Evolutionary conservation across 2,329 filamentous ascomycete species (phyloP).

Genomic region (Tolypocladium album): DNA sequence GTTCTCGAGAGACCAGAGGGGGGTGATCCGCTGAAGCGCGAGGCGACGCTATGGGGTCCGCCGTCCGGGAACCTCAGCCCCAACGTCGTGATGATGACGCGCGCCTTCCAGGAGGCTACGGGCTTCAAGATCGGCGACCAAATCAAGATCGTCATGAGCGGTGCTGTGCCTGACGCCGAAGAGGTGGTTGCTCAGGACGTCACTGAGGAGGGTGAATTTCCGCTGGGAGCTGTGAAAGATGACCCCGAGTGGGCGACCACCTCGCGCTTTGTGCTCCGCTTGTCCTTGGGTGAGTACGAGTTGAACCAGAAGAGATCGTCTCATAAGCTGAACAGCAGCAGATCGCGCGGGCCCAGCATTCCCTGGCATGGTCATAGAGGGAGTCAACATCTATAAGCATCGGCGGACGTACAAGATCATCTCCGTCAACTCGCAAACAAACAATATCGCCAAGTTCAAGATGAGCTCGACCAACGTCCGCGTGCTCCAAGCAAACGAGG

Average conservation of each 20-base stretch:
- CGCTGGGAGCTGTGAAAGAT: conserved; percentile 18
- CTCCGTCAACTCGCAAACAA: conserved; percentile 41
- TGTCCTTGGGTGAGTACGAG: conserved; percentile 18
- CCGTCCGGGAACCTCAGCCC: conserved; percentile 53
- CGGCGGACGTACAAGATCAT: conserved; percentile 39
- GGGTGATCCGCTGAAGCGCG: conserved; percentile 18
- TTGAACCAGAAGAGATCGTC: not conserved
- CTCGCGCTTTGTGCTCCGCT: conserved; percentile 26
- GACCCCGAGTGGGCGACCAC: conserved; percentile 21
- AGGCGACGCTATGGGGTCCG: conserved; percentile 39
- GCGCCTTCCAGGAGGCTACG: conserved; percentile 61
- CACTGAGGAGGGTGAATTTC: conserved; percentile 25
- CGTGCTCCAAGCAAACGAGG: conserved; percentile 22
- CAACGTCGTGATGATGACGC: conserved; percentile 61
- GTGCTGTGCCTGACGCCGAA: conserved; percentile 41
- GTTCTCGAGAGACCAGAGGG: conserved; percentile 25
- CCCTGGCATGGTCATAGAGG: conserved; percentile 60
- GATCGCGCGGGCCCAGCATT: conserved; percentile 58
- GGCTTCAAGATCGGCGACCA: conserved; percentile 63
- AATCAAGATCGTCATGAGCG: conserved; percentile 46
- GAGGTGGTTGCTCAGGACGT: conserved; percentile 52
- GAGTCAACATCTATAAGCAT: conserved; percentile 26
- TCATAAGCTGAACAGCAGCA: conserved; percentile 14
- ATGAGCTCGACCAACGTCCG: conserved; percentile 24
- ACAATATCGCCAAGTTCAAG: conserved; percentile 33